These are phyloP conservation scores for slime mould (Dictyostelium discoideum) DNA, from an alignment of 78 protist genomes.

Conservation along the genomic window dicty_2.7 NC_007090.3:4515001-4515500, in stretches of 20 bases:
- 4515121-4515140: conserved; percentile 98
- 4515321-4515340: conserved; percentile 99
- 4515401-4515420: conserved; percentile 94
- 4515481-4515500: background rate
- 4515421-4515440: conserved; percentile 68
- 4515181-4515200: conserved; percentile 99
- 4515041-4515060: conserved; percentile 21
- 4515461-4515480: background rate
- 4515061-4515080: conserved; percentile 91
- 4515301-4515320: conserved; percentile 95
- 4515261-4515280: conserved; percentile 98
- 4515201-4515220: conserved; percentile 99
- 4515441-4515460: background rate
- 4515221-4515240: conserved; percentile 98
- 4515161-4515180: conserved; percentile 98
- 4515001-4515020: background rate
- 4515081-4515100: conserved; percentile 93
- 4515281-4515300: conserved; percentile 99
- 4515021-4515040: conserved; percentile 17
- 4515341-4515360: conserved; percentile 90
- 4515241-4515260: conserved; percentile 97
- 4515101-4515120: conserved; percentile 98
- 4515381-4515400: conserved; percentile 94
- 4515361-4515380: conserved; percentile 99
- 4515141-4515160: conserved; percentile 98